Base-by-base conservation (phyloP, 768 basidiomycete genomes). In the Tylopilus cervinicoccineus region DNA sequence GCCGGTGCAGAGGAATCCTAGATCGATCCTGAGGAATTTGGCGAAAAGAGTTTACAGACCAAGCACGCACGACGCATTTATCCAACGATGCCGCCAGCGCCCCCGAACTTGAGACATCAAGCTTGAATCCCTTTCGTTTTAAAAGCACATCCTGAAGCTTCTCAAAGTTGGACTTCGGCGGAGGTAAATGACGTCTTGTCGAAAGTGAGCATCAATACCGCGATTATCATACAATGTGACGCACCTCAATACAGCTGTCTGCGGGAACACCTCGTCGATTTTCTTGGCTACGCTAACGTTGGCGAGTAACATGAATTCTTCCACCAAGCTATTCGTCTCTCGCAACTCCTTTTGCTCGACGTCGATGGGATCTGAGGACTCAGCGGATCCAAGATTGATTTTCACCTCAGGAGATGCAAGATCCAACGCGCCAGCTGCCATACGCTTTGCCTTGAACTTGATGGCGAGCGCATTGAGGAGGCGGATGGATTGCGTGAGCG, bases 301-400 rank as follows among this genome's bases (percentile, higher is more conserved):
- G 6, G 96, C 95, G 50, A 99, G 82, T 54, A 99, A 72, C 96
- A 99, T 99, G 70, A 99, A 97, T 67, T 98, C 96, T 67, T 99
- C 96, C 2, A 98, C 96, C 7, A 98, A 72, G 54, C 89, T 93
- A 63, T 98, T 98, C 9, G 96, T 99, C 70, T 98, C 94, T 24
- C 79, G 72, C 61, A 88, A 64, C 59, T 91, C 86, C 66, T 98
- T 98, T 65, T 94, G 93, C 69, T 97, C 93, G 10, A 99, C 94
- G 53, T 97, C 95, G 53, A 97, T 90, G 0, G 95, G 95, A 55
- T 96, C 93, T 2, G 92, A 88, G 0, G 88, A 90, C 65, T 98
- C 96, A 1, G 93, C 76, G 55, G 87, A 91, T 60, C 96, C 91
- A 14, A 98, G 75, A 56, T 97, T 85, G 53, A 99, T 97, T 66